phyloP scores from a whole-genome alignment of 495 filamentous ascomycete genomes.

The Clavariopsis aquatica region DNA sequence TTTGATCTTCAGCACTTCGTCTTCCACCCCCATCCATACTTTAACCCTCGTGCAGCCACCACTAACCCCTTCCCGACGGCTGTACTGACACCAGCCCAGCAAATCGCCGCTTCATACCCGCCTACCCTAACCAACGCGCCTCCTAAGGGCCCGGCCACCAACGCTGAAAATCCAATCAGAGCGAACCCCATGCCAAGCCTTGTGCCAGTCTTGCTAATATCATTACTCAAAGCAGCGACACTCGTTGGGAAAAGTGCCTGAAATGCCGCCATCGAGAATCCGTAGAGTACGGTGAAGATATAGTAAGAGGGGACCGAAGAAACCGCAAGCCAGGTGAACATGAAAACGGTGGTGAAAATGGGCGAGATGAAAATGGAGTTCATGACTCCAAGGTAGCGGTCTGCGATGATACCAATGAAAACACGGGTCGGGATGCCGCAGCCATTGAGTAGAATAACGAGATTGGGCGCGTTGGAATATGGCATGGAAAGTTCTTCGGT shows the following conservation, averaged over 20 bases:
- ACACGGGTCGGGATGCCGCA: slow-evolving; percentile 65
- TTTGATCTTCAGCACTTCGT: slow-evolving; percentile 20
- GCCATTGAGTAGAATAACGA: slow-evolving; percentile 74
- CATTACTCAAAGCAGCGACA: slow-evolving; percentile 60
- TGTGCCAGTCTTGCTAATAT: slow-evolving; percentile 68
- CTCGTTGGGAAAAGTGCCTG: slow-evolving; percentile 66
- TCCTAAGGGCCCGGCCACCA: slow-evolving; percentile 73
- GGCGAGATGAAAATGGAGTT: slow-evolving; percentile 60
- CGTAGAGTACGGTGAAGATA: slow-evolving; percentile 64
- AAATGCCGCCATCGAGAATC: slow-evolving; percentile 63
- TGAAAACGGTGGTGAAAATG: slow-evolving; percentile 46
- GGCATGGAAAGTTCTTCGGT: slow-evolving; percentile 57
- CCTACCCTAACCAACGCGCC: slow-evolving; percentile 56
- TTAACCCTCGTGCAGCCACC: slow-evolving; percentile 8
- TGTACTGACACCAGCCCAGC: slow-evolving; percentile 14
- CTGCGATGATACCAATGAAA: slow-evolving; percentile 65
- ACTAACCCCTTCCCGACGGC: slow-evolving; percentile 6
- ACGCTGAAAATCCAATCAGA: slow-evolving; percentile 66
- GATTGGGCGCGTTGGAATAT: slow-evolving; percentile 58
- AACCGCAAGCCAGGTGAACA: slow-evolving; percentile 45
- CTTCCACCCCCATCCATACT: slow-evolving; percentile 19
- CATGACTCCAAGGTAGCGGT: slow-evolving; percentile 60
- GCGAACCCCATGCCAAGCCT: slow-evolving; percentile 82
- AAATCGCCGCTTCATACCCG: slow-evolving; percentile 13
- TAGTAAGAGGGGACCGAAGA: slow-evolving; percentile 44